Evolutionary conservation across 441 rosid species (phyloP).

Genomic region (Erysimum cheiri): DNA sequence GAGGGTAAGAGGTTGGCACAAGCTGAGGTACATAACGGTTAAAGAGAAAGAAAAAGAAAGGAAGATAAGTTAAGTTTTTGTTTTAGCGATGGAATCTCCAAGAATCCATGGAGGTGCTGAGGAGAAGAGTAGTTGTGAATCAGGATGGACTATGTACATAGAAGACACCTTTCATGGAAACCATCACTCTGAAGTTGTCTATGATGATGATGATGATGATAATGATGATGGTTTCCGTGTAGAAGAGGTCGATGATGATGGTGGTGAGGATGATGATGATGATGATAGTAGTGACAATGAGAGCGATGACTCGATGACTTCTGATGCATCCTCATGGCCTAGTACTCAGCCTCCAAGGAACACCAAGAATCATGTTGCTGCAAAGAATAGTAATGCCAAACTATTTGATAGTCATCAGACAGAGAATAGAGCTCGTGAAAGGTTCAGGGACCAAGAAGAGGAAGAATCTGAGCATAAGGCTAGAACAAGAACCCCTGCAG

Average conservation of each 20-base stretch:
- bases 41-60: too few species aligned
- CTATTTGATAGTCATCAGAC: slow-evolving; percentile 46
- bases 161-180: slow-evolving; percentile 47
- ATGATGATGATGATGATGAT: slow-evolving; percentile 37
- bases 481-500: slow-evolving; percentile 47
- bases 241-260: slow-evolving; percentile 28
- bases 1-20: slow-evolving; percentile 38
- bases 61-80: slow-evolving; percentile 23
- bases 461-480: slow-evolving; percentile 45
- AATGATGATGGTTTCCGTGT: slow-evolving; percentile 8
- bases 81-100: slow-evolving; percentile 61
- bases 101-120: slow-evolving; percentile 44
- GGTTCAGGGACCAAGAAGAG: slow-evolving; percentile 39
- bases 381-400: slow-evolving; percentile 41
- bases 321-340: slow-evolving; percentile 88
- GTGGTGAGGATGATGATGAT: slow-evolving; percentile 2
- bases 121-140: slow-evolving; percentile 67
- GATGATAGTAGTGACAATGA: slow-evolving; percentile 42
- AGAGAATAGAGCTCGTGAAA: slow-evolving; percentile 32
- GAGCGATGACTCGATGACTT: slow-evolving; percentile 85
- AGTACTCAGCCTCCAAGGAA: slow-evolving; percentile 49
- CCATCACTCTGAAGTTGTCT: slow-evolving; percentile 37
- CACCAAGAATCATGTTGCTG: slow-evolving; percentile 44
- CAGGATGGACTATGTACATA: slow-evolving; percentile 90
- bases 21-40: slow-evolving; percentile 24